These are phyloP conservation scores for Pyrrhoderma lamaoense DNA, from an alignment of 1,284 basidiomycete genomes.

Conservation along the genomic window DNA sequence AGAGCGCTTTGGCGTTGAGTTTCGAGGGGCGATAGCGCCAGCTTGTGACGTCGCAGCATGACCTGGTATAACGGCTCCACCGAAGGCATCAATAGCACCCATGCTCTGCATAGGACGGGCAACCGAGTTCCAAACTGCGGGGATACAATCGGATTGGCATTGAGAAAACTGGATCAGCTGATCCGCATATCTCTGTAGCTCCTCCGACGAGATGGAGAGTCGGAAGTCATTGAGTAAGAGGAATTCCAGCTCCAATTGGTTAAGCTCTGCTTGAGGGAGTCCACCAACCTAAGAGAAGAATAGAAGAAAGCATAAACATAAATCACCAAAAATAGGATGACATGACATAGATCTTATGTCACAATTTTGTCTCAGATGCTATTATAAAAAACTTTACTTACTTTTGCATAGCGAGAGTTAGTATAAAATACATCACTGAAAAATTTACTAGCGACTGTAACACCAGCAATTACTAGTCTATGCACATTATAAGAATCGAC, in stretches of 20 bases:
- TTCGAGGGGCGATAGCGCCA: constrained; percentile 5
- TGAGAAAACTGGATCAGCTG: constrained; percentile 68
- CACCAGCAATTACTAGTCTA: constrained; percentile 91
- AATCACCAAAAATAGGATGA: too few species aligned
- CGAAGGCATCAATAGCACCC: constrained; percentile 48
- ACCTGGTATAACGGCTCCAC: constrained; percentile 21
- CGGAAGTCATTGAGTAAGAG: constrained; percentile 93
- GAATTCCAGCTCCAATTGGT: constrained; percentile 96
- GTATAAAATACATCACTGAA: constrained; percentile 99
- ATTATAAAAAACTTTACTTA: constrained; percentile 41
- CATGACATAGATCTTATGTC: too few species aligned
- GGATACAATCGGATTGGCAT: constrained; percentile 26
- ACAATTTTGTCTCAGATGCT: too few species aligned
- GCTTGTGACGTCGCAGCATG: background rate
- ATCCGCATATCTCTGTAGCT: constrained; percentile 94
- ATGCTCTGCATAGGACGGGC: constrained; percentile 41
- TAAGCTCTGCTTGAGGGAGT: constrained; percentile 88
- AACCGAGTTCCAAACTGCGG: constrained; percentile 11
- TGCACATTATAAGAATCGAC: constrained; percentile 98
- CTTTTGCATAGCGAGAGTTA: constrained; percentile 98
- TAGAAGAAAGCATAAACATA: background rate
- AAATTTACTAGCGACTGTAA: constrained; percentile 98
- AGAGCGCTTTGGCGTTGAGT: constrained; percentile 10
- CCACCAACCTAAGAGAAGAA: constrained; percentile 70
- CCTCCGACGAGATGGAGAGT: constrained; percentile 79